Conservation (phyloP, 345 rosid species). For the Eucalyptus camaldulensis region DNA sequence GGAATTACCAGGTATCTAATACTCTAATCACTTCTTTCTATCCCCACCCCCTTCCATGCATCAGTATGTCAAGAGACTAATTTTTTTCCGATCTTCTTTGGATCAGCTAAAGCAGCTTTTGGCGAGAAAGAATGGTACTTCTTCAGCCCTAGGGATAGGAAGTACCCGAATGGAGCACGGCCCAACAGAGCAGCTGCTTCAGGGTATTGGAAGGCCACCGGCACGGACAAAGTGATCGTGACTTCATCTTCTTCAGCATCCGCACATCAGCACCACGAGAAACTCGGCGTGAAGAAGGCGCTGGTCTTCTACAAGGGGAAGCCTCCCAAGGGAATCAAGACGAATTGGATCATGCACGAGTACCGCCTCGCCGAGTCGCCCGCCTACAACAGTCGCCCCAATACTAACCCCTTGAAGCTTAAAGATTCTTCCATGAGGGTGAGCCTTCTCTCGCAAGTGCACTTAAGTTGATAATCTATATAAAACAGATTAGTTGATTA, state of each 20-base stretch:
- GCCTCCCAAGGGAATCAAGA: conserved; percentile 90
- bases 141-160: conserved; percentile 92
- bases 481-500: not conserved
- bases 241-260: conserved; percentile 2
- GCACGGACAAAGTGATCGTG: conserved; percentile 74
- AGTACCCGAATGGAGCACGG: conserved; percentile 94
- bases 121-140: conserved; percentile 99
- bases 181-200: conserved; percentile 98
- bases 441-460: not conserved
- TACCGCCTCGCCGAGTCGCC: conserved; percentile 56
- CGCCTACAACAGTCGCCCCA: conserved; percentile 1
- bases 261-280: conserved; percentile 17
- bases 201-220: conserved; percentile 98
- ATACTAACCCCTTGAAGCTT: conserved; percentile 15
- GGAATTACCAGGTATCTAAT: conserved; percentile 65
- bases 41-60: not conserved
- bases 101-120: conserved; percentile 54
- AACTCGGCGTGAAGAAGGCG: conserved; percentile 88
- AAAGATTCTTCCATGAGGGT: conserved; percentile 94
- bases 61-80: not conserved
- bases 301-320: conserved; percentile 92
- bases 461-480: not conserved
- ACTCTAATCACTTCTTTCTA: not conserved
- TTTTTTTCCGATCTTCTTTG: not conserved
- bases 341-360: conserved; percentile 99